Percentiles rank a stretch among this genome's conserved stretches.
Evolutionary conservation across 768 basidiomycete species (phyloP).

Genomic region (Nidula microcarpa): DNA sequence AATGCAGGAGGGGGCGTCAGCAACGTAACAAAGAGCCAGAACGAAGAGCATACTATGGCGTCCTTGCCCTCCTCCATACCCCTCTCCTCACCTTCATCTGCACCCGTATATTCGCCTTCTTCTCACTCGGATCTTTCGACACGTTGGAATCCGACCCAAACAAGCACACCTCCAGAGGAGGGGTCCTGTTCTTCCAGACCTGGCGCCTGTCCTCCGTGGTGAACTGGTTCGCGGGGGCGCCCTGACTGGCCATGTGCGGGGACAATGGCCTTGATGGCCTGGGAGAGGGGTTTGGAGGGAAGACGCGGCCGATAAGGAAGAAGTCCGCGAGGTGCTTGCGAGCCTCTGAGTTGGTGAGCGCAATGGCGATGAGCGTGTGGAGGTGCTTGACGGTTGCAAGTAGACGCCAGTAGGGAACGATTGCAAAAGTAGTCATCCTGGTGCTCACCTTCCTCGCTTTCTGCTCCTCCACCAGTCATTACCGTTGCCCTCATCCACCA

Average conservation of each 20-base stretch:
- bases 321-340: constrained; percentile 86
- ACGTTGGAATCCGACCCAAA: constrained; percentile 21
- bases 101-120: constrained; percentile 2
- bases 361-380: constrained; percentile 79
- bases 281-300: constrained; percentile 69
- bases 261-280: constrained; percentile 64
- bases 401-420: no score
- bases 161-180: constrained; percentile 23
- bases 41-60: constrained; percentile 10
- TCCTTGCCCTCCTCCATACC: not conserved
- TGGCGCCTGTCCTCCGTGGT: constrained; percentile 37
- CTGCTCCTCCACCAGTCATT: no score
- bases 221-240: constrained; percentile 68
- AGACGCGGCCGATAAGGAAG: constrained; percentile 74
- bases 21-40: constrained; percentile 10
- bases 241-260: constrained; percentile 66
- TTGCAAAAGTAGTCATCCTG: no score
- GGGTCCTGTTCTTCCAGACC: constrained; percentile 20
- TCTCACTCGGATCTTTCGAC: not conserved
- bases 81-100: constrained; percentile 1
- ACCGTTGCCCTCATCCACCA: no score
- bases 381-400: constrained; percentile 73
- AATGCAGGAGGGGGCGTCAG: not conserved
- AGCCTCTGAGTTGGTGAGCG: constrained; percentile 90
- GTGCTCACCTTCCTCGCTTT: no score